A percentile compares a stretch with the other conserved stretches of the same genome.
These are phyloP conservation scores for Lachnellula suecica DNA, from an alignment of 2,329 filamentous ascomycete species.

Conservation along the genomic window DNA sequence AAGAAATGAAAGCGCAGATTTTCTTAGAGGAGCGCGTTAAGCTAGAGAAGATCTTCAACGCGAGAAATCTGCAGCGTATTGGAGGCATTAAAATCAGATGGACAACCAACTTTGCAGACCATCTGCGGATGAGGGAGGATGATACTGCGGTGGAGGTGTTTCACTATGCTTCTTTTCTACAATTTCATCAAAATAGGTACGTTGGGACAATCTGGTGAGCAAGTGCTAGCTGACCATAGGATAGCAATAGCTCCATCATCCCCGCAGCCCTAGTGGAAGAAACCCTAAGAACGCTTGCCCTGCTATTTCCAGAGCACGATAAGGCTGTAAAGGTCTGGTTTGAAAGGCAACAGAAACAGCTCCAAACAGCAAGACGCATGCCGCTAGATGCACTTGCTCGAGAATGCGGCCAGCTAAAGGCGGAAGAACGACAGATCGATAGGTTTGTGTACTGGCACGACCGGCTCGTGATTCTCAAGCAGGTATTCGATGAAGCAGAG, in stretches of 20 bases:
- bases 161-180: not conserved
- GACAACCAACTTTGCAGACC: constrained; percentile 41
- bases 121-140: constrained; percentile 38
- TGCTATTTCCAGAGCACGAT: not conserved
- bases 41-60: constrained; percentile 18
- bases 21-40: too few relatives aligned
- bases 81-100: constrained; percentile 36
- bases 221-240: too few relatives aligned
- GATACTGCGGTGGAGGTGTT: constrained; percentile 28
- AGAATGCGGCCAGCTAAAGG: constrained; percentile 18
- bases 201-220: too few relatives aligned
- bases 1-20: too few relatives aligned
- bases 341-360: not conserved
- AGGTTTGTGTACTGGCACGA: constrained; percentile 42
- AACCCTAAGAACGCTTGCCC: not conserved
- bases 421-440: constrained; percentile 34
- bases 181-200: not conserved
- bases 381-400: too few relatives aligned
- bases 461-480: constrained; percentile 40
- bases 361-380: too few relatives aligned
- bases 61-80: constrained; percentile 28
- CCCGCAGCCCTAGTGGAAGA: not conserved
- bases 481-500: constrained; percentile 38
- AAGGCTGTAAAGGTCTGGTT: not conserved
- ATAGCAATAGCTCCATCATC: not conserved